Evolutionary conservation across 257 asterid species (phyloP).

Genomic region (Ballota nigra): DNA sequence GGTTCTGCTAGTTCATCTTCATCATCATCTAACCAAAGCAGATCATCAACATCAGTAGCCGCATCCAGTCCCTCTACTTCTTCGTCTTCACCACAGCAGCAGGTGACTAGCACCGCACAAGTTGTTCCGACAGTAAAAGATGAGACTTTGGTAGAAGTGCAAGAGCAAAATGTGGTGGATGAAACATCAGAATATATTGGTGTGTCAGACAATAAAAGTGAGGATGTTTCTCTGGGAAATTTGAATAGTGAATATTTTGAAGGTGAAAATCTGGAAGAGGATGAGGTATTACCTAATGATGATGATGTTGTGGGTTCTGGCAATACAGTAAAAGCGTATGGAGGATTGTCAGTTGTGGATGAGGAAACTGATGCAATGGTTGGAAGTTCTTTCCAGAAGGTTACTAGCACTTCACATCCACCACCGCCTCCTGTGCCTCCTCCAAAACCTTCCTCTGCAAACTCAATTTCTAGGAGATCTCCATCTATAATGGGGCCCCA

Average conservation of each 20-base stretch:
- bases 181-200: slow-evolving; percentile 42
- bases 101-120: slow-evolving; percentile 20
- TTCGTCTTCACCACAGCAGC: slow-evolving; percentile 44
- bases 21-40: slow-evolving; percentile 62
- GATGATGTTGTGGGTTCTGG: slow-evolving; percentile 44
- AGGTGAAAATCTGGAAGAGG: slow-evolving; percentile 37
- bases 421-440: slow-evolving; percentile 99
- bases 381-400: slow-evolving; percentile 55
- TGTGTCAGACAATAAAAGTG: slow-evolving; percentile 38
- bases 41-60: slow-evolving; percentile 50
- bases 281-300: slow-evolving; percentile 38
- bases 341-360: slow-evolving; percentile 43
- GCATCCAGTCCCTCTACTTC: slow-evolving; percentile 48
- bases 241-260: slow-evolving; percentile 35
- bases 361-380: slow-evolving; percentile 52
- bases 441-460: slow-evolving; percentile 64
- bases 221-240: slow-evolving; percentile 42
- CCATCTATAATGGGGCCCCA: slow-evolving; percentile 53
- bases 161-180: slow-evolving; percentile 50
- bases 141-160: slow-evolving; percentile 48
- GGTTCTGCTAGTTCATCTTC: slow-evolving; percentile 81
- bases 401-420: slow-evolving; percentile 62
- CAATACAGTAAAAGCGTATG: slow-evolving; percentile 37
- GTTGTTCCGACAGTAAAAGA: slow-evolving; percentile 53
- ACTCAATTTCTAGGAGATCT: slow-evolving; percentile 52